phyloP scores from a whole-genome alignment of 768 basidiomycete species.

The Ephemerocybe angulata region DNA sequence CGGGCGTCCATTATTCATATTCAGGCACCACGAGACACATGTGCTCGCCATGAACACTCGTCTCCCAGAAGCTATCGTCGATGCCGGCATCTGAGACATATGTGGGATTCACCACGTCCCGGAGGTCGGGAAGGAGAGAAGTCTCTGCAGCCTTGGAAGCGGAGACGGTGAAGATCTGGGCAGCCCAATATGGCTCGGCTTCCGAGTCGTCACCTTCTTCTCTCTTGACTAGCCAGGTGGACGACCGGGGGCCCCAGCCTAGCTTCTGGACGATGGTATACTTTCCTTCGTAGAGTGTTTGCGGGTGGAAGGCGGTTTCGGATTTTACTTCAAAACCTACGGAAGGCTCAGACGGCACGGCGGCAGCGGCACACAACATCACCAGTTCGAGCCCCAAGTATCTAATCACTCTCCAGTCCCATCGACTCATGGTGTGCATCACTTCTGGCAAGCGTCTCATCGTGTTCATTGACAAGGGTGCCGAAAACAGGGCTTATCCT shows the following conservation, averaged over 20 bases:
- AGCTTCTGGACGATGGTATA: slow-evolving; percentile 18
- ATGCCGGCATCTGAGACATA: not conserved
- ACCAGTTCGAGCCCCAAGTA: too few species aligned
- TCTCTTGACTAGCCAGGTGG: slow-evolving; percentile 15
- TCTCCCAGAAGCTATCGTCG: slow-evolving; percentile 16
- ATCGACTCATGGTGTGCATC: too few species aligned
- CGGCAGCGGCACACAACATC: too few species aligned
- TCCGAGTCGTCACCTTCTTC: not conserved
- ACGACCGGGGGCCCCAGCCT: slow-evolving; percentile 16
- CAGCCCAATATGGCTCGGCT: slow-evolving; percentile 8
- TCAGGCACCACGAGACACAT: slow-evolving; percentile 8
- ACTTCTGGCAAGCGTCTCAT: too few species aligned
- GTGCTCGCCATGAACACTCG: slow-evolving; percentile 10
- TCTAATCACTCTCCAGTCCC: too few species aligned
- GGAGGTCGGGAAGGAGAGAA: slow-evolving; percentile 12
- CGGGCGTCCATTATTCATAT: not conserved
- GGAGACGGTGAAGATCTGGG: slow-evolving; percentile 16
- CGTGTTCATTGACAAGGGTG: too few species aligned
- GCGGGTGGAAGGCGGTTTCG: too few species aligned
- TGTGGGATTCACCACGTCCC: not conserved
- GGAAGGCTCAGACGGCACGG: too few species aligned
- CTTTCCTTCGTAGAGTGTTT: slow-evolving; percentile 12
- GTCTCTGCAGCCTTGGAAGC: slow-evolving; percentile 10
- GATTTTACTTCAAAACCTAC: too few species aligned
- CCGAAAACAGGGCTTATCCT: too few species aligned